phyloP scores from a whole-genome alignment of 1,284 basidiomycete genomes.

The Rhodofomes roseus region DNA sequence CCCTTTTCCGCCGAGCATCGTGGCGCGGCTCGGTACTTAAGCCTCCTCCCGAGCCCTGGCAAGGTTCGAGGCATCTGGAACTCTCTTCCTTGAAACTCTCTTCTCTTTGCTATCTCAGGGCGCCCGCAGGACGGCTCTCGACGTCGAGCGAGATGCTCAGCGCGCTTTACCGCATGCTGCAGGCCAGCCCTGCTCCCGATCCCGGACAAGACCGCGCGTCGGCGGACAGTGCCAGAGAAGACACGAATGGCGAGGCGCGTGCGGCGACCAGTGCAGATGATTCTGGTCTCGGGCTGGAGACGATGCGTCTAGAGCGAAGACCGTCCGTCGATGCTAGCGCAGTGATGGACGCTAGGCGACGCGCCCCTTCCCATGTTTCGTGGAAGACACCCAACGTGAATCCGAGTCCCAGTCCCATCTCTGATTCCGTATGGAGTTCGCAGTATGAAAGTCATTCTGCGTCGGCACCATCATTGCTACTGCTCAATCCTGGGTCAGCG shows the following conservation, averaged over 20 bases:
- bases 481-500: conserved; percentile 10
- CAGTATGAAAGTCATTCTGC: conserved; percentile 17
- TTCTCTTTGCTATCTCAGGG: neutral
- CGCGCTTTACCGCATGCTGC: conserved; percentile 19
- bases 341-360: conserved; percentile 11
- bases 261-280: conserved; percentile 2
- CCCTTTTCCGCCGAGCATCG: neutral
- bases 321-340: conserved; percentile 14
- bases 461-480: conserved; percentile 17
- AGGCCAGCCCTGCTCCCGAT: conserved; percentile 9
- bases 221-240: neutral
- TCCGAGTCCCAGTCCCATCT: conserved; percentile 14
- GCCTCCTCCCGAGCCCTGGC: neutral
- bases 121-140: conserved; percentile 1
- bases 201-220: conserved; percentile 8
- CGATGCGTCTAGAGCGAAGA: conserved; percentile 16
- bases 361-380: conserved; percentile 23
- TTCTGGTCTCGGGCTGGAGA: conserved; percentile 9
- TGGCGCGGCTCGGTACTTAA: conserved; percentile 3
- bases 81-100: neutral
- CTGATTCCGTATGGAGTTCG: conserved; percentile 14
- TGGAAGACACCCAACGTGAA: conserved; percentile 22
- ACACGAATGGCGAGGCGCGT: conserved; percentile 6
- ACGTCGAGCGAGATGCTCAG: conserved; percentile 15
- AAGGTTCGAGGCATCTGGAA: neutral